Conservation (phyloP, 2,329 filamentous ascomycete genomes). For the Mollisia scopiformis region DNA sequence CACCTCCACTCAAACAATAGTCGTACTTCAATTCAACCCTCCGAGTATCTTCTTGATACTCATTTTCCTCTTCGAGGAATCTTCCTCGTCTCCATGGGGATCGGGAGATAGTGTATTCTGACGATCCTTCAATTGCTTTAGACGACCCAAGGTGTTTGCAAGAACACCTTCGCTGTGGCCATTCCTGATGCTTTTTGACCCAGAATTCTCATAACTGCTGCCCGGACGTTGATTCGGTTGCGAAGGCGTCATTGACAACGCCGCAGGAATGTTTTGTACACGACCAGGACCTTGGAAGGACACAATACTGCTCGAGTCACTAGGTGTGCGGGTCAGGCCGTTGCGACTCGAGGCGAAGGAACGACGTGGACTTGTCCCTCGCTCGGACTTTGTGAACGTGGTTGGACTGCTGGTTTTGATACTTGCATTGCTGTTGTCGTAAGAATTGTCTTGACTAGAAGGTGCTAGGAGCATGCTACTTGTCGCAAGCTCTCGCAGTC, state of each 20-base stretch:
- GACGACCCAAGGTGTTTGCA: conserved; percentile 22
- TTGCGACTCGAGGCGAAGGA: conserved; percentile 34
- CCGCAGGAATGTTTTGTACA: conserved; percentile 19
- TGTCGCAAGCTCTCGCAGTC: conserved; percentile 82
- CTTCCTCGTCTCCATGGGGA: conserved; percentile 16
- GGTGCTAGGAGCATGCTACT: conserved; percentile 46
- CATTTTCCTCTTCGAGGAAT: conserved; percentile 33
- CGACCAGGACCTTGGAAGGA: conserved; percentile 24
- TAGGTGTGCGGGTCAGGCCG: conserved; percentile 26
- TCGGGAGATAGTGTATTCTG: not conserved
- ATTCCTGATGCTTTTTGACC: conserved; percentile 11
- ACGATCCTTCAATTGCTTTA: conserved; percentile 28
- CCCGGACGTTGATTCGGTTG: conserved; percentile 14
- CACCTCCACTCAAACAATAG: not conserved
- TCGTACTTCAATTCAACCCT: conserved; percentile 4
- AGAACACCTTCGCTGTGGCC: conserved; percentile 26
- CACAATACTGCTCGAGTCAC: conserved; percentile 32
- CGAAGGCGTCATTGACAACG: conserved; percentile 34
- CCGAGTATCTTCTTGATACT: conserved; percentile 37
- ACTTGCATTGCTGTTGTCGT: conserved; percentile 37
- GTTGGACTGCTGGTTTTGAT: conserved; percentile 31
- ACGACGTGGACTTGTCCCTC: conserved; percentile 33
- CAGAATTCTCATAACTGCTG: conserved; percentile 13
- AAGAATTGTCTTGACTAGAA: conserved; percentile 31
- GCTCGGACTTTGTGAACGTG: conserved; percentile 26